Base-by-base conservation (phyloP, 148 eudicot genomes). In the Persicaria maculosa region DNA sequence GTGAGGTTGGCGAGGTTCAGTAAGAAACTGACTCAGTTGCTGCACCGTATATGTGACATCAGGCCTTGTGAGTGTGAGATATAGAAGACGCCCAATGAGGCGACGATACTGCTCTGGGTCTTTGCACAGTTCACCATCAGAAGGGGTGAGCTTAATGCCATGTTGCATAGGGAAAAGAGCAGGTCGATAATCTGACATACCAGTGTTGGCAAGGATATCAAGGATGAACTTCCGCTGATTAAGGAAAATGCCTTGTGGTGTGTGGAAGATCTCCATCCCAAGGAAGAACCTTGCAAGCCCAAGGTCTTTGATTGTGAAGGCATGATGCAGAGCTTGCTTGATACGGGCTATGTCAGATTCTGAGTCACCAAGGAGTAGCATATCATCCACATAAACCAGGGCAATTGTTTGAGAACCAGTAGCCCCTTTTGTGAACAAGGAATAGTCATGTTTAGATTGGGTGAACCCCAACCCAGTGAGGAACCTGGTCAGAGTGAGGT, bases 221-320 rank as follows among this genome's bases (percentile, higher is more conserved):
- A 46, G 54, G 19, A 40, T 19, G 17, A 36, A 43, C 68, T 77
- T 77, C 3, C 68, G 12, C 19, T 77, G 74, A 54, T 45, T 61
- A 5, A 77, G 6, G 17, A 36, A 57, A 7, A 57, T 9, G 43
- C 52, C 68, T 25, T 10, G 6, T 4, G 9, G 25, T 5, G 48
- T 31, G 4, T 50, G 44, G 11, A 50, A 68, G 4, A 77, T 45
- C 36, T 72, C 58, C 19, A 72, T 47, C 0, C 74, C 74, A 31
- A 48, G 4, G 36, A 64, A 75, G 64, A 70, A 70, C 14, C 55
- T 77, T 0, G 17, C n/a, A 44, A 25, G 9, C 68, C 76, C 17
- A 74, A 14, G 48, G n/a, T 74, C 76, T 19, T 55, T 74, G 45
- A 74, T 44, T 1, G 20, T 57, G 45, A 74, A 74, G 15, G 14